Evolutionary conservation across 2,329 filamentous ascomycete species (phyloP).

Genomic region (Fusarium veterinarium): DNA sequence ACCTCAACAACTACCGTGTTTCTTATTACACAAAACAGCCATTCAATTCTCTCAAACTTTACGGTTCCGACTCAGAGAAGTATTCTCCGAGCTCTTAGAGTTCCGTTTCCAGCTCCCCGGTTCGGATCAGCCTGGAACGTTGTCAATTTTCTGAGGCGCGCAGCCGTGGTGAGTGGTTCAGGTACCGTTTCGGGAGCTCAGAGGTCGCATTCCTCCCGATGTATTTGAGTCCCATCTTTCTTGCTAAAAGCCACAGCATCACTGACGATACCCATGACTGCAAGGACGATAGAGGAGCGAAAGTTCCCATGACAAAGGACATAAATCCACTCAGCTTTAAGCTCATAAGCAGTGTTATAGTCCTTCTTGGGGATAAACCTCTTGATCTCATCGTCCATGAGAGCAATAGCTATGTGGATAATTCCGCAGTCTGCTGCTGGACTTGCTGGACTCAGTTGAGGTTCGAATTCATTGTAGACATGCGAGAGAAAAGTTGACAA

Average conservation of each 20-base stretch:
- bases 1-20: neutral
- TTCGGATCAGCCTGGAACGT: neutral
- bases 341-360: neutral
- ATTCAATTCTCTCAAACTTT: neutral
- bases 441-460: neutral
- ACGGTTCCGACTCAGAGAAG: neutral
- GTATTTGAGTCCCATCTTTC: neutral
- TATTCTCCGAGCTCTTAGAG: neutral
- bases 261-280: constrained; percentile 6
- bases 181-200: neutral
- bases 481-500: constrained; percentile 28
- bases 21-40: too few species aligned
- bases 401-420: neutral
- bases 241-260: constrained; percentile 7
- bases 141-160: neutral
- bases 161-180: neutral
- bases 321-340: constrained; percentile 13
- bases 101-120: neutral
- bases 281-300: neutral
- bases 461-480: constrained; percentile 9
- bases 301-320: constrained; percentile 1
- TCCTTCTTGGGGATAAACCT: neutral
- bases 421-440: neutral
- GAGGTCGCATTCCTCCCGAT: constrained; percentile 19
- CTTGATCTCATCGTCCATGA: constrained; percentile 24